phyloP scores from a whole-genome alignment of 306 rosid genomes.

The Quercus cerris region DNA sequence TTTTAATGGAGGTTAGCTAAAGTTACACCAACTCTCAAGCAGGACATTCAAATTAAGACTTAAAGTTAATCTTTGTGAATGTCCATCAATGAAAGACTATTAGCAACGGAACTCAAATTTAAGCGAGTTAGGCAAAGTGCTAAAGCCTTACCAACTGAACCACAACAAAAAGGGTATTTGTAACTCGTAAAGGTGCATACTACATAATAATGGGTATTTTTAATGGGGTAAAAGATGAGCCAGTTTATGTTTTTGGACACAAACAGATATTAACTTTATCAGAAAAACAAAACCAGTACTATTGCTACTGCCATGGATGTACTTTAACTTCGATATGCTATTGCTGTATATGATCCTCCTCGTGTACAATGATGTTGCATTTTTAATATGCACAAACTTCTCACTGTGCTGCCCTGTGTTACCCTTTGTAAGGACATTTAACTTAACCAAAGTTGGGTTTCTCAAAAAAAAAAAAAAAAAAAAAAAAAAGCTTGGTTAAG shows the following conservation, averaged over 20 bases:
- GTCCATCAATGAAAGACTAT: too few relatives aligned
- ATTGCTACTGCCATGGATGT: not conserved
- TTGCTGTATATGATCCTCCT: not conserved
- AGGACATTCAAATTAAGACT: too few relatives aligned
- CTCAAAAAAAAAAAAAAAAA: too few relatives aligned
- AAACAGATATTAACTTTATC: not conserved
- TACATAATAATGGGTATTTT: too few relatives aligned
- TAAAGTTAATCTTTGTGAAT: too few relatives aligned
- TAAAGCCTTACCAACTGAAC: too few relatives aligned
- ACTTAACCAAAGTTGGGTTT: not conserved
- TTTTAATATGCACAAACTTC: not conserved
- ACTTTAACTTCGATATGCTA: not conserved
- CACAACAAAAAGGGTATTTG: too few relatives aligned
- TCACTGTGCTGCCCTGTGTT: not conserved
- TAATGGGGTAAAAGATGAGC: not conserved
- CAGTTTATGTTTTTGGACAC: not conserved
- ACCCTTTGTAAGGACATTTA: not conserved
- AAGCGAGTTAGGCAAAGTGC: rapidly evolving
- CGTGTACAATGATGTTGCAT: not conserved
- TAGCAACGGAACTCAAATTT: rapidly evolving
- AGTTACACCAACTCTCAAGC: rapidly evolving
- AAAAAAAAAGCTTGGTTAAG: too few relatives aligned
- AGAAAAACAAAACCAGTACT: not conserved
- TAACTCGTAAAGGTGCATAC: too few relatives aligned
- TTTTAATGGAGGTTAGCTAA: too few relatives aligned